Evolutionary conservation across 1,284 basidiomycete genomes (phyloP).

Genomic region (Phenoliferia sp.): DNA sequence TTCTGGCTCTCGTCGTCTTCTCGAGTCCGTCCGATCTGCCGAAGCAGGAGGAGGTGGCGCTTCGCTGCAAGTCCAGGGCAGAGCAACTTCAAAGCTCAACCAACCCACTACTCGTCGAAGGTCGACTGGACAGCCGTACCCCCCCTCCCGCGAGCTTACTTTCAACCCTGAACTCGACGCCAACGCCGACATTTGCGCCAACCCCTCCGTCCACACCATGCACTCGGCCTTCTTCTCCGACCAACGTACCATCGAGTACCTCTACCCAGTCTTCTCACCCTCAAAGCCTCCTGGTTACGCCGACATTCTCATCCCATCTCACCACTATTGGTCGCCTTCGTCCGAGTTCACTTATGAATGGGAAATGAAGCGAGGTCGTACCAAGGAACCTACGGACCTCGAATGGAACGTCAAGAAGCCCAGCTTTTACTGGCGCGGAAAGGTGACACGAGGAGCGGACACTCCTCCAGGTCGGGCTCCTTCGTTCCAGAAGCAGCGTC

Average conservation of each 20-base stretch:
- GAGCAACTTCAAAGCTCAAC: conserved; percentile 25
- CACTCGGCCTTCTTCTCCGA: conserved; percentile 96
- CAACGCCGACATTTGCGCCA: conserved; percentile 67
- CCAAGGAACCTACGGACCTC: conserved; percentile 42
- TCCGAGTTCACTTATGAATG: conserved; percentile 82
- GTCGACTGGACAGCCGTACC: conserved; percentile 51
- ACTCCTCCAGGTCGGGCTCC: conserved; percentile 75
- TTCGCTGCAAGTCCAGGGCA: conserved; percentile 37
- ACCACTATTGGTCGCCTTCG: conserved; percentile 84
- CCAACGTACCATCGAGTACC: conserved; percentile 75
- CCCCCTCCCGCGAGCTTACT: conserved; percentile 50
- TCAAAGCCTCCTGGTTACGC: conserved; percentile 74
- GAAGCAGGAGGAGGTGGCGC: conserved; percentile 43
- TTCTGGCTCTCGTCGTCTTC: conserved; percentile 71
- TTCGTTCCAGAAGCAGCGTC: conserved; percentile 84
- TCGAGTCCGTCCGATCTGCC: conserved; percentile 57
- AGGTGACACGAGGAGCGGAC: conserved; percentile 85
- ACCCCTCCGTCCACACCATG: conserved; percentile 73
- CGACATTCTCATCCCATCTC: conserved; percentile 87
- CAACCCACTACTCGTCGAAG: conserved; percentile 31
- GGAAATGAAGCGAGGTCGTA: conserved; percentile 50
- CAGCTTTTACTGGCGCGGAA: conserved; percentile 77
- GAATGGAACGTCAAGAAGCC: conserved; percentile 72
- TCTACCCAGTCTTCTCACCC: conserved; percentile 87
- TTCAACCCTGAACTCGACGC: conserved; percentile 51